Evolutionary conservation across 345 rosid genomes (phyloP), one percentile per base, ranked within the genome.

Genomic region (Salix viminalis): DNA sequence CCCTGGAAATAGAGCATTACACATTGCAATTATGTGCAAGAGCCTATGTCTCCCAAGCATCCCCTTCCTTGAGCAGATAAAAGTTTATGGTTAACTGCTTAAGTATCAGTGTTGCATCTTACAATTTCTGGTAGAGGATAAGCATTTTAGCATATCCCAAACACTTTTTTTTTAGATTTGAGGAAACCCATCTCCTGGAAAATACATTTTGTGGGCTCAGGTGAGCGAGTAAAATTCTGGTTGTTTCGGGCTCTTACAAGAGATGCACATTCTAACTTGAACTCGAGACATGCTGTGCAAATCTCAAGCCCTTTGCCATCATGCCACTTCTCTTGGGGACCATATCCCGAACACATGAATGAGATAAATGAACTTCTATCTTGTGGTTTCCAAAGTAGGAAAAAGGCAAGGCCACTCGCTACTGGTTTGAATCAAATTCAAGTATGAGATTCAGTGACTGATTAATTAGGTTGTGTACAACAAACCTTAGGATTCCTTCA

Each of bases 401-500:
- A 64, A 60, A 72, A 60, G 19, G 44, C 15, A 58, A 58, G 28
- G 13, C 64, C 23, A 26, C 6, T 23, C 28, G 12, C 28, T 58
- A 58, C 26, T 56, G 61, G 11, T 56, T 58, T 58, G 28, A 23
- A 23, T n/a, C 15, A 58, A 58, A n/a, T 23, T 54, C 24, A 23
- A 54, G 60, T 58, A 4, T 23, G 11, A 58, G 64, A 58, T 9
- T 58, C 64, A 9, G 13, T 58, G 62, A 9, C 26, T 56, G 11
- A 23, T 58, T 5, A 71, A 46, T 13, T 46, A 66, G 32, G 74
- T 34, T 41, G 52, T 18, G 18, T 8, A 62, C 28, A 65, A 77
- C 70, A 74, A 64, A 92, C 97, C 97, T 93, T 70, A 93, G 75
- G 76, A 90, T 75, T 76, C 99, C 97, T 83, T 95, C 99, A 70